A percentile compares a stretch with the other conserved stretches of the same genome.
Evolutionary conservation across 2,329 filamentous ascomycete genomes (phyloP).

Genomic region (Teratosphaeria nubilosa): DNA sequence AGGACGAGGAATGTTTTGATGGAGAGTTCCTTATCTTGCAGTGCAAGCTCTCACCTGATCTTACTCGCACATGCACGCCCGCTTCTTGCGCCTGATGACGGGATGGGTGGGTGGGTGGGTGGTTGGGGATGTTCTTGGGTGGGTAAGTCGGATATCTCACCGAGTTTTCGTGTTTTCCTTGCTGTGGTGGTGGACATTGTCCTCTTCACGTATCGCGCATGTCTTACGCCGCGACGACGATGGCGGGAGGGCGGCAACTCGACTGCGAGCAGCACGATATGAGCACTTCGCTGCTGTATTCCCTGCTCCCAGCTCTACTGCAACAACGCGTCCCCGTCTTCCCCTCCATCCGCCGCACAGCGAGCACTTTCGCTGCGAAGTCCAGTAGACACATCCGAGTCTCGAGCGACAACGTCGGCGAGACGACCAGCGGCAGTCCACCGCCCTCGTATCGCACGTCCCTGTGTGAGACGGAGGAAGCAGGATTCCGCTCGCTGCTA

Average conservation of each 20-base stretch:
- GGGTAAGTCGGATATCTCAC: too few species aligned
- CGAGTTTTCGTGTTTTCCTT: too few species aligned
- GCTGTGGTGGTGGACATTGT: too few species aligned
- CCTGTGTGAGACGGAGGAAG: slow-evolving; percentile 4
- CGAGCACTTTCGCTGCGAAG: background rate
- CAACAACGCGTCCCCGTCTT: background rate
- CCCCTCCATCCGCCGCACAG: background rate
- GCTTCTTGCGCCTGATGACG: too few species aligned
- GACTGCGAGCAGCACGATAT: too few species aligned
- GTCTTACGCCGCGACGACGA: background rate
- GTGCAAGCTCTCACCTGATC: too few species aligned
- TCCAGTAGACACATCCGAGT: slow-evolving; percentile 1
- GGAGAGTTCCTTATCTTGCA: too few species aligned
- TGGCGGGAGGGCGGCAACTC: background rate
- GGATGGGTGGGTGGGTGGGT: too few species aligned
- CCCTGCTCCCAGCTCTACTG: background rate
- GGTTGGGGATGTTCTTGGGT: too few species aligned
- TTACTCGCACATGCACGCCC: too few species aligned
- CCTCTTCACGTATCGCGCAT: too few species aligned
- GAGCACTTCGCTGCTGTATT: background rate
- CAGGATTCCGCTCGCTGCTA: slow-evolving; percentile 6
- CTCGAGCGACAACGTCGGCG: slow-evolving; percentile 12
- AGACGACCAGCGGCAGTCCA: slow-evolving; percentile 22
- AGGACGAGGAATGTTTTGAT: too few species aligned
- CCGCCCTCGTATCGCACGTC: slow-evolving; percentile 24